Conservation (phyloP, 2,329 filamentous ascomycete species). For the Raffaelea ambrosiae region DNA sequence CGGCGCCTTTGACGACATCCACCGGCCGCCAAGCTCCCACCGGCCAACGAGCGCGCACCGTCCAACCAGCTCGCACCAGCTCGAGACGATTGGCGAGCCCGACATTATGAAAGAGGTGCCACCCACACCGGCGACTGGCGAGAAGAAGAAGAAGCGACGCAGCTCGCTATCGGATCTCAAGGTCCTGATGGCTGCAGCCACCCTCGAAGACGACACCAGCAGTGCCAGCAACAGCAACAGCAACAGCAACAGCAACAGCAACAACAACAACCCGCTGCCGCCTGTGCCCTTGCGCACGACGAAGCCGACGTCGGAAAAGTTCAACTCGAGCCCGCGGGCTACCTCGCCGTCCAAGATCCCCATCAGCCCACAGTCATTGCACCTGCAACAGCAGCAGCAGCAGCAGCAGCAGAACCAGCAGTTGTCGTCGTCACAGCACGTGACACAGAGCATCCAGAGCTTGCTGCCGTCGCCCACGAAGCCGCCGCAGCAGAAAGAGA, state of each 20-base stretch:
- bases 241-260: slow-evolving; percentile 17
- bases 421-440: not conserved
- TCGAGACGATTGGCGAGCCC: slow-evolving; percentile 54
- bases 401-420: slow-evolving; percentile 1
- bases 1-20: slow-evolving; percentile 51
- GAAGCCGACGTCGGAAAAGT: slow-evolving; percentile 46
- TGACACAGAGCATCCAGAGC: not conserved
- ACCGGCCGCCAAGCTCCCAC: slow-evolving; percentile 20
- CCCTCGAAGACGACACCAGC: slow-evolving; percentile 29
- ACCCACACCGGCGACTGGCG: slow-evolving; percentile 12
- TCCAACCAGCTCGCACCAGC: slow-evolving; percentile 18
- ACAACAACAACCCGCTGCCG: slow-evolving; percentile 16
- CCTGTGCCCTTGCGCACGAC: slow-evolving; percentile 43
- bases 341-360: slow-evolving; percentile 38
- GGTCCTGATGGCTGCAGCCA: slow-evolving; percentile 52
- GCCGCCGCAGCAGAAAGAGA: slow-evolving; percentile 41
- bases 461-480: not conserved
- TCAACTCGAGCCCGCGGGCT: slow-evolving; percentile 42
- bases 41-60: slow-evolving; percentile 48
- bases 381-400: slow-evolving; percentile 1
- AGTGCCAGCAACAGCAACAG: slow-evolving; percentile 16
- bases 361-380: not conserved
- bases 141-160: slow-evolving; percentile 67
- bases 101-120: slow-evolving; percentile 29
- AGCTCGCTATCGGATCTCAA: slow-evolving; percentile 85